These are phyloP conservation scores for Aspergillus neotritici DNA, from an alignment of 2,329 filamentous ascomycete genomes.

Conservation along the genomic window DNA sequence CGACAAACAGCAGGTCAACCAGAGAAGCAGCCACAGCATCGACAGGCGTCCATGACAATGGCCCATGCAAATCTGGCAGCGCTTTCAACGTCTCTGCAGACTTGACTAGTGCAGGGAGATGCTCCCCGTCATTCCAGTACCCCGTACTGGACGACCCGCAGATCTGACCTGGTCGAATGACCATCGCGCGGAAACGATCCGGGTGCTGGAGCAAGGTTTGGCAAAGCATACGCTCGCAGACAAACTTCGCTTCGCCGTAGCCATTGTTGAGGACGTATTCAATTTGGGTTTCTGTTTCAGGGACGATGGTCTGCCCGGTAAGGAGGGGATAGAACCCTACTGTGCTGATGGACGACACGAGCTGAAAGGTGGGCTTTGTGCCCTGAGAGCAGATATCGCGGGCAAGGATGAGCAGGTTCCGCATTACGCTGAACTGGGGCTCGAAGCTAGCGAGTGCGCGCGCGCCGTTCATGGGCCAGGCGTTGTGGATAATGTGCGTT, in stretches of 20 bases:
- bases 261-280: constrained; percentile 42
- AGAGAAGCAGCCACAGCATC: constrained; percentile 35
- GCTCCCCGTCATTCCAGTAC: constrained; percentile 52
- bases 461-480: constrained; percentile 25
- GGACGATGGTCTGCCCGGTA: constrained; percentile 28
- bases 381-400: constrained; percentile 22
- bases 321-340: constrained; percentile 31
- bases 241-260: constrained; percentile 50
- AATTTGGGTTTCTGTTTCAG: constrained; percentile 40
- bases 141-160: constrained; percentile 47
- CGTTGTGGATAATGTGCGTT: constrained; percentile 43
- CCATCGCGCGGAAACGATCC: constrained; percentile 39
- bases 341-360: constrained; percentile 40
- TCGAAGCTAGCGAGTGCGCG: constrained; percentile 16
- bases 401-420: constrained; percentile 47
- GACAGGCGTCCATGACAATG: constrained; percentile 45
- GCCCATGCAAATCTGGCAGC: constrained; percentile 40
- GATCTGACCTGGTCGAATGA: constrained; percentile 49
- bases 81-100: constrained; percentile 43
- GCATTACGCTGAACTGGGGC: constrained; percentile 40
- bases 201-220: constrained; percentile 44
- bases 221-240: constrained; percentile 48
- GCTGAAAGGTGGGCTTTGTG: constrained; percentile 32
- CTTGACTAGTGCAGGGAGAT: constrained; percentile 48
- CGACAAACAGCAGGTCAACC: constrained; percentile 28